Evolutionary conservation across 108 stramenopile species (phyloP).

Genomic region (Cylindrotheca closterium): DNA sequence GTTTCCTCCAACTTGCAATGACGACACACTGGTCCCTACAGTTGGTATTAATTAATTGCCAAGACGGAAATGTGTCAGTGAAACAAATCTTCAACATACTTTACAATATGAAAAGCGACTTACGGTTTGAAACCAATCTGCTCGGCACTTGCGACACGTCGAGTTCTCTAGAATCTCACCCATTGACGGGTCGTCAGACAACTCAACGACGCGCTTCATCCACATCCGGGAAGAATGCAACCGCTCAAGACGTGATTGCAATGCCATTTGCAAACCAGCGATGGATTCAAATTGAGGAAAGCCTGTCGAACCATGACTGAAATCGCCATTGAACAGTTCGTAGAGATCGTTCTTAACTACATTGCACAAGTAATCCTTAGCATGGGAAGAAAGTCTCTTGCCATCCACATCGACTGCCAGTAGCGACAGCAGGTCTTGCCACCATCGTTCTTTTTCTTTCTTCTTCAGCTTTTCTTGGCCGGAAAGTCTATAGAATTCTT

Average conservation of each 20-base stretch:
- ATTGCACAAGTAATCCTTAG: background rate
- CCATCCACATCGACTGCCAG: slow-evolving; percentile 28
- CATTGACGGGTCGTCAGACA: background rate
- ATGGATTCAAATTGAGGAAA: slow-evolving; percentile 47
- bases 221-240: slow-evolving; percentile 16
- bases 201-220: background rate
- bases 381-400: background rate
- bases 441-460: slow-evolving; percentile 45
- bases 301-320: slow-evolving; percentile 19
- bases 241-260: slow-evolving; percentile 29
- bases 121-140: slow-evolving; percentile 1
- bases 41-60: no score
- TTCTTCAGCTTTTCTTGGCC: background rate
- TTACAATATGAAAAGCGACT: background rate
- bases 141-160: background rate
- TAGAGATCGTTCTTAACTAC: slow-evolving; percentile 30
- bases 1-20: background rate
- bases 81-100: no score
- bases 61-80: no score
- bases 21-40: background rate
- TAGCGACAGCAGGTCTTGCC: slow-evolving; percentile 44
- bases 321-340: slow-evolving; percentile 35
- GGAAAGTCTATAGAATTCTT: slow-evolving; percentile 20
- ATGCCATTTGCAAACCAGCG: slow-evolving; percentile 37
- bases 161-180: slow-evolving; percentile 1